Conservation (phyloP, 116 monocot genomes). For the Iris pallida region DNA sequence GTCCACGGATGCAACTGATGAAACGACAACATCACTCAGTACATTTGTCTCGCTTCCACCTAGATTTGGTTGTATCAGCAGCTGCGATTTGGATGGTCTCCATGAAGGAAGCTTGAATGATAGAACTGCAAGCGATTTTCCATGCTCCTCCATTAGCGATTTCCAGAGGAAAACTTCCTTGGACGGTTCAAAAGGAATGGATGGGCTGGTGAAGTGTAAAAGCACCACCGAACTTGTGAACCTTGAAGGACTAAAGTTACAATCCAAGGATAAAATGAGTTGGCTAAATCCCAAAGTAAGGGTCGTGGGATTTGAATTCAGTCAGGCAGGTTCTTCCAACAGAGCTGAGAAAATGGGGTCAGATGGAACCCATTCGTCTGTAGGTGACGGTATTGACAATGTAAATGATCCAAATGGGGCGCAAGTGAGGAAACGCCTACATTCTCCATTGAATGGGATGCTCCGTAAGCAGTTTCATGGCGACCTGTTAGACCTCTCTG, state of each 20-base stretch:
- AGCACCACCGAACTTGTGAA: constrained; percentile 20
- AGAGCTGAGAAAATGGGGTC: constrained; percentile 10
- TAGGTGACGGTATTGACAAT: constrained; percentile 9
- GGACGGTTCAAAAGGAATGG: constrained; percentile 13
- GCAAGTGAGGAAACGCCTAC: constrained; percentile 63
- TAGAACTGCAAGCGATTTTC: constrained; percentile 21
- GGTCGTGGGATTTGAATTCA: constrained; percentile 78
- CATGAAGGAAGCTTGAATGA: constrained; percentile 18
- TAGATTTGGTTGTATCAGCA: constrained; percentile 29
- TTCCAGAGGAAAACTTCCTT: constrained; percentile 30
- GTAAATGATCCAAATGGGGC: constrained; percentile 23
- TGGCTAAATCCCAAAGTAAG: constrained; percentile 32
- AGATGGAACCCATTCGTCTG: constrained; percentile 17
- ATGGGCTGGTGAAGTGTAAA: constrained; percentile 21
- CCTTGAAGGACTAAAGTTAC: constrained; percentile 38
- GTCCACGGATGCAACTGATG: constrained; percentile 31
- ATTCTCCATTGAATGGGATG: constrained; percentile 61
- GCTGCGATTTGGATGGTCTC: constrained; percentile 48
- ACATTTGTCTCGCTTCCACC: constrained; percentile 38
- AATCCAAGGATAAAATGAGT: constrained; percentile 35
- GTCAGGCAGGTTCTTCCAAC: constrained; percentile 13
- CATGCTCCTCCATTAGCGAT: constrained; percentile 30
- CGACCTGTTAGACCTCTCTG: constrained; percentile 46
- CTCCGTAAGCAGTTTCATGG: constrained; percentile 50
- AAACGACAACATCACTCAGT: constrained; percentile 25